Conservation (phyloP, 148 eudicot genomes). For the Arbutus unedo region DNA sequence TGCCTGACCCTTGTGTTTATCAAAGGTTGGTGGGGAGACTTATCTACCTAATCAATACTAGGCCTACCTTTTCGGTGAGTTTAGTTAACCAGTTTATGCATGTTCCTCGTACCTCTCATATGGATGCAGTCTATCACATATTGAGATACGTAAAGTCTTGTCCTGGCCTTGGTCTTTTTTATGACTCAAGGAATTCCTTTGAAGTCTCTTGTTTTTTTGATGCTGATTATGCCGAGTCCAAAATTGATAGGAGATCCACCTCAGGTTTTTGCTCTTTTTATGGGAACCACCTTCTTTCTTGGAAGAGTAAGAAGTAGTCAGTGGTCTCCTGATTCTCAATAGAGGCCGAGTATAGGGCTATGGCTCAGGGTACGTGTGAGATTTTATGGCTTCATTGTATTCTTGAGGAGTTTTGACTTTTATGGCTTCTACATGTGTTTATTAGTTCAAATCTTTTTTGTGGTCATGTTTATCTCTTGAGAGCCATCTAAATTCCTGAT, state of each 20-base stretch:
- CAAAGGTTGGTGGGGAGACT: background rate
- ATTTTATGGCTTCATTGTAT: no score
- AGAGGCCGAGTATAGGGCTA: background rate
- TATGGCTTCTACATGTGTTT: background rate
- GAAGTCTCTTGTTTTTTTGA: background rate
- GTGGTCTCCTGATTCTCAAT: background rate
- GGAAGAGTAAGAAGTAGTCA: background rate
- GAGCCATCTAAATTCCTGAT: slow-evolving; percentile 13
- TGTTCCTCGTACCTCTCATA: background rate
- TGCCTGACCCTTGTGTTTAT: background rate
- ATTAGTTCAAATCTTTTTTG: background rate
- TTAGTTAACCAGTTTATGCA: slow-evolving; percentile 1
- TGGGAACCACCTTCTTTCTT: background rate
- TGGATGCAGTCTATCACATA: background rate
- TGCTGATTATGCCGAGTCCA: background rate
- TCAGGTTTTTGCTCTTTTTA: background rate
- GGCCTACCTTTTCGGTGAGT: background rate
- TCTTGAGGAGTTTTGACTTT: no score
- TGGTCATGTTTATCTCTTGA: background rate
- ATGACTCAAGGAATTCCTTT: background rate
- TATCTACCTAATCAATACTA: background rate
- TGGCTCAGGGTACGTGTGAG: no score
- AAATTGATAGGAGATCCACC: background rate
- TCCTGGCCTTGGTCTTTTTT: background rate
- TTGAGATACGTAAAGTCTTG: background rate